Percentiles rank a stretch among this genome's conserved stretches.
Evolutionary conservation across 208 protist genomes (phyloP).

Genomic region (Trypanosomatidae sp.): DNA sequence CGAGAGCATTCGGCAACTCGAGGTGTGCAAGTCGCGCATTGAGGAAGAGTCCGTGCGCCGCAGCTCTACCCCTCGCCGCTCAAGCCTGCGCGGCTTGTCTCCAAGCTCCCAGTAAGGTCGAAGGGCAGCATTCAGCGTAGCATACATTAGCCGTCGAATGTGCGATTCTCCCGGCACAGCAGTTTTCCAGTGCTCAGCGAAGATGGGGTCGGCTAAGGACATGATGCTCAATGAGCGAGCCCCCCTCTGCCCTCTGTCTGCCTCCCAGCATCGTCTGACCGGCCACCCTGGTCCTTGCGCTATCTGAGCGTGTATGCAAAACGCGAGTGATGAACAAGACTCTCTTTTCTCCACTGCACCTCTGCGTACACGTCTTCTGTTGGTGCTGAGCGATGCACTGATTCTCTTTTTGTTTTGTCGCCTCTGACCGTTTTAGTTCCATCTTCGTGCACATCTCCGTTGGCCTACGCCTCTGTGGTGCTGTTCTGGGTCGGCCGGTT

Average conservation of each 20-base stretch:
- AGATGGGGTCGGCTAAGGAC: neutral
- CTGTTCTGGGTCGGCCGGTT: neutral
- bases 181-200: neutral
- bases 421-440: neutral
- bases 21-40: constrained; percentile 48
- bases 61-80: constrained; percentile 29
- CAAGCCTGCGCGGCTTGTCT: constrained; percentile 23
- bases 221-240: neutral
- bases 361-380: neutral
- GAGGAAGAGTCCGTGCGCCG: constrained; percentile 58
- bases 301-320: neutral
- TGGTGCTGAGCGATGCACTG: neutral
- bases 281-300: too few species aligned
- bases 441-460: neutral
- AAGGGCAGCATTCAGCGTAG: neutral
- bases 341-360: neutral
- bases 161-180: too few species aligned
- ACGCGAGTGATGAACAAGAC: neutral
- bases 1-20: constrained; percentile 70
- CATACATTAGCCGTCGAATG: neutral
- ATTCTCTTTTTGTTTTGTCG: neutral
- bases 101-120: constrained; percentile 11
- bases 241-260: neutral
- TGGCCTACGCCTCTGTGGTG: neutral
- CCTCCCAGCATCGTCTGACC: neutral